These are phyloP conservation scores for Biscogniauxia marginata DNA, from an alignment of 2,329 filamentous ascomycete species.

Conservation along the genomic window DNA sequence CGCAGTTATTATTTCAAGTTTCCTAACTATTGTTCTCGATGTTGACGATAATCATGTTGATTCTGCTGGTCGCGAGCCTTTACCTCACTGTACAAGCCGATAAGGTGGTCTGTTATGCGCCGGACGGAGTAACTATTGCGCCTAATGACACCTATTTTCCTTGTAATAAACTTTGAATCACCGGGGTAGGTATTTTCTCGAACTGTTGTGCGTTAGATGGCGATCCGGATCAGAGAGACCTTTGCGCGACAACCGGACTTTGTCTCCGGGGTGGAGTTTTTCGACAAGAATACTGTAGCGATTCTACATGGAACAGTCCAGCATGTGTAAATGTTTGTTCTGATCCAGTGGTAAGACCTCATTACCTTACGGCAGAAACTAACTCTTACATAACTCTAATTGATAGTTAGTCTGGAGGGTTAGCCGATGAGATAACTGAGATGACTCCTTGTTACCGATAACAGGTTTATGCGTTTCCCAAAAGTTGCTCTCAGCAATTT, in stretches of 20 bases:
- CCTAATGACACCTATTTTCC: conserved; percentile 30
- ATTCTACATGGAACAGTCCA: conserved; percentile 30
- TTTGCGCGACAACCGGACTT: conserved; percentile 30
- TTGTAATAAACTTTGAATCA: conserved; percentile 34
- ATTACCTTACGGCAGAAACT: too few relatives aligned
- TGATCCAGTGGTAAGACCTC: conserved; percentile 15
- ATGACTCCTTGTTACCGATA: conserved; percentile 31
- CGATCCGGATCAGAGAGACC: conserved; percentile 19
- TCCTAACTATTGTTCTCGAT: background rate
- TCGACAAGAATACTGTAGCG: conserved; percentile 32
- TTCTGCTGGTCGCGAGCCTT: conserved; percentile 2
- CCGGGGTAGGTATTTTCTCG: conserved; percentile 28
- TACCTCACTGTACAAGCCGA: conserved; percentile 3
- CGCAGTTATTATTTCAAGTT: background rate
- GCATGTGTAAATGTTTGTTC: conserved; percentile 32
- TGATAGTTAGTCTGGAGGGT: conserved; percentile 21
- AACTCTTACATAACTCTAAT: too few relatives aligned
- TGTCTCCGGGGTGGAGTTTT: conserved; percentile 26
- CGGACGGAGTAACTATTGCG: conserved; percentile 28
- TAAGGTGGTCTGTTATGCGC: conserved; percentile 28
- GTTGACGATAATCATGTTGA: background rate
- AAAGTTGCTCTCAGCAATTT: too few relatives aligned
- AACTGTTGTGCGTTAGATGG: conserved; percentile 33
- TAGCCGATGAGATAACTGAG: conserved; percentile 24
- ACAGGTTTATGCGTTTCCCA: too few relatives aligned